These are phyloP conservation scores for Strigomonas galati DNA, from an alignment of 208 protist species.

Conservation along the genomic window DNA sequence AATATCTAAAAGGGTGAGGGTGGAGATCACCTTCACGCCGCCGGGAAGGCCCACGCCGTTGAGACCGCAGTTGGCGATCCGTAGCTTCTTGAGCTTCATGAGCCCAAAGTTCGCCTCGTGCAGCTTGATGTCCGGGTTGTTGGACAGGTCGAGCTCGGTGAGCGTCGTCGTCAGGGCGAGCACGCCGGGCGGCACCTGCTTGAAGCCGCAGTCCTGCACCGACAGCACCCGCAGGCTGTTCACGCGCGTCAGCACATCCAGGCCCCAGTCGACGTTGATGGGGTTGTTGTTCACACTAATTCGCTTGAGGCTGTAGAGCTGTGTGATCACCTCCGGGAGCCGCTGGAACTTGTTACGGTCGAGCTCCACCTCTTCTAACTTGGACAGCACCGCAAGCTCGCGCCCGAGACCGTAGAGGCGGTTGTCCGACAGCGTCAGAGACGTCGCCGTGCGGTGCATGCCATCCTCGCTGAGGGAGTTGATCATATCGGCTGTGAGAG, in stretches of 20 bases:
- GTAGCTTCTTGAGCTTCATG: conserved; percentile 47
- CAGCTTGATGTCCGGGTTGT: conserved; percentile 63
- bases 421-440: conserved; percentile 75
- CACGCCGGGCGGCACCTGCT: conserved; percentile 39
- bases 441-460: conserved; percentile 61
- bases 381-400: conserved; percentile 63
- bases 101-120: conserved; percentile 34
- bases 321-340: conserved; percentile 55
- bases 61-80: conserved; percentile 66
- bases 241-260: conserved; percentile 53
- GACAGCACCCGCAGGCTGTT: conserved; percentile 38
- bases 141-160: conserved; percentile 64
- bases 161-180: conserved; percentile 35
- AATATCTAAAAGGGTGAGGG: conserved; percentile 66
- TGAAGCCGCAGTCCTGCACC: conserved; percentile 55
- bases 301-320: conserved; percentile 46
- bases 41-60: conserved; percentile 47
- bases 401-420: conserved; percentile 74
- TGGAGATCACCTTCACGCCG: conserved; percentile 40
- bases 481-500: conserved; percentile 55
- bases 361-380: conserved; percentile 74
- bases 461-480: conserved; percentile 62
- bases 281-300: conserved; percentile 72
- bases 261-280: conserved; percentile 36
- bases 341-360: conserved; percentile 71